Evolutionary conservation across 2,329 filamentous ascomycete species (phyloP), one percentile per base, ranked within the genome.

Genomic region (Hyphodiscus sp.): DNA sequence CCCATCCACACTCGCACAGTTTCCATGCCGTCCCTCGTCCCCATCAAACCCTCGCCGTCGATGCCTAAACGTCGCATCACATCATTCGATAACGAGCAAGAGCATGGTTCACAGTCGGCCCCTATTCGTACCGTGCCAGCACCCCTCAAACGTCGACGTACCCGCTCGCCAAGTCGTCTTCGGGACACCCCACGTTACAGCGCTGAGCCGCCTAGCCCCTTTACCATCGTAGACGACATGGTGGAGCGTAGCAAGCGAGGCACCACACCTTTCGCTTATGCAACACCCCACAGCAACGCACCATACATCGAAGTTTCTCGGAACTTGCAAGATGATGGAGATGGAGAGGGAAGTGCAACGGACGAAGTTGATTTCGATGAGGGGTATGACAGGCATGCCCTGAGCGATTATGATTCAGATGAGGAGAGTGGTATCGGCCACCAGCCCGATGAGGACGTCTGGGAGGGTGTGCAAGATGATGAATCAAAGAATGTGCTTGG

Each of bases 241-340:
- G 20, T 65, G 54, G 38, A 66, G n/a, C 44, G 42, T 10, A n/a
- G 13, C 3, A 55, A 73, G 38, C 53, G 67, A 51, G 70, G 76
- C 13, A 82, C 78, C 0, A 86, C 85, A 0, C 76, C 76, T 1
- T 83, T 83, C 59, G 83, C 82, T n/a, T 91, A 91, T 63, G 85
- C 86, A 2, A 91, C 87, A 0, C 87, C 87, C 0, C 77, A 85
- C 65, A 90, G 86, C 63, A 85, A 83, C 56, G 79, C 75, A 2
- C 75, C 80, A 1, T 68, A 65, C 47, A 52, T 63, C 2, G 63
- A 64, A 33, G 50, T 11, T 56, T 59, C 11, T 60, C 53, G 53
- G 53, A 30, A 55, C 18, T 47, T 43, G n/a, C 44, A 53, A 15
- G 57, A 53, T 29, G 50, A 56, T 20, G 53, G 67, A 13, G 64